Conservation (phyloP, 2,329 filamentous ascomycete genomes). For the Penicillium sp. region DNA sequence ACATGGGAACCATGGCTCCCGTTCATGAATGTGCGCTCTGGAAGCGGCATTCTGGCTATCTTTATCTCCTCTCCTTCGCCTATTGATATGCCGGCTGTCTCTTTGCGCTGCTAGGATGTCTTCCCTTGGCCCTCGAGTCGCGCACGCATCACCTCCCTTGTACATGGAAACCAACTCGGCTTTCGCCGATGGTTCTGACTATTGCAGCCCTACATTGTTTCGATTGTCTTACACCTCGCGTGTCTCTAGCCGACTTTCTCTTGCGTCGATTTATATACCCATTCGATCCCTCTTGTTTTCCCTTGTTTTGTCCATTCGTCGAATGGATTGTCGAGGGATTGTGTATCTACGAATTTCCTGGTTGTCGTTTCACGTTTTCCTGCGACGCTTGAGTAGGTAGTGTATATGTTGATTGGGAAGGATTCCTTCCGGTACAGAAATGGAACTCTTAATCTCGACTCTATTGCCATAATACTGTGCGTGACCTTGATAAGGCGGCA, state of each 20-base stretch:
- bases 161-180: constrained; percentile 5
- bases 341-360: constrained; percentile 19
- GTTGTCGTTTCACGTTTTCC: not conserved
- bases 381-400: constrained; percentile 10
- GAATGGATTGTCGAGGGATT: constrained; percentile 13
- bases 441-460: not conserved
- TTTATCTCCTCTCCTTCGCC: not conserved
- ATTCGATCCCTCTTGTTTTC: constrained; percentile 15
- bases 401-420: constrained; percentile 4
- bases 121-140: not conserved
- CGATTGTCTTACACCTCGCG: constrained; percentile 10
- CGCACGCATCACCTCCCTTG: not conserved
- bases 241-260: constrained; percentile 1
- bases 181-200: not conserved
- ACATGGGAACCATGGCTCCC: constrained; percentile 3
- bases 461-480: no score
- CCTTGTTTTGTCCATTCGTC: constrained; percentile 10
- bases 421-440: constrained; percentile 1
- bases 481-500: no score
- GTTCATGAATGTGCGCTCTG: constrained; percentile 15
- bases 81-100: constrained; percentile 6
- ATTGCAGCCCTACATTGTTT: not conserved
- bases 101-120: no score
- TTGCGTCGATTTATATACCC: constrained; percentile 18
- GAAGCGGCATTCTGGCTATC: constrained; percentile 17